Base-by-base conservation (phyloP, 331 rosid species). In the Ulmus americana region DNA sequence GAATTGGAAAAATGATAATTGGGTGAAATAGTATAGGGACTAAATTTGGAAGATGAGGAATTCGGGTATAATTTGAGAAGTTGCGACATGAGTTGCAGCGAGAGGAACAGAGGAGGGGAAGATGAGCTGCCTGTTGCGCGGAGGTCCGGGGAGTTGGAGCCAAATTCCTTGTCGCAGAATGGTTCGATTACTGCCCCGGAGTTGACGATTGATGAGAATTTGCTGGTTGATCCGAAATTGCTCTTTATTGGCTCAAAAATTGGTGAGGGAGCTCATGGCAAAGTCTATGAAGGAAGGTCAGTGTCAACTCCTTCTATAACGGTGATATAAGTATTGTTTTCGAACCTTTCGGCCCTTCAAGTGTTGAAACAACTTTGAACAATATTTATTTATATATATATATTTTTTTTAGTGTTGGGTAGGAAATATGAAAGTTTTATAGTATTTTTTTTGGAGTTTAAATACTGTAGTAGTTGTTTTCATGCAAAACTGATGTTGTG, bases 251-350 rank as follows among this genome's bases (percentile, higher is more conserved):
- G 95, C 61, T 59, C 95, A 0, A 89, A 85, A 77, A 87, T 92
- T 44, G 98, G 98, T 0, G 98, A 92, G 70, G 98, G 98, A 66
- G 98, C 98, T 52, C 98, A 92, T 74, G 98, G 98, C 1, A 92
- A 82, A 75, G 98, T 92, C 62, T 92, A 87, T 76, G 78, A 92
- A 83, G 98, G 98, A 84, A 92, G 98, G 98, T 92, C 76, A 83
- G 90, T 85, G 75, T 54, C 58, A 52, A 14, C 20, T 63, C 11
- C 18, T 42, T 28, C 47, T 60, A 10, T 43, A 14, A 50, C 22
- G 55, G 55, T 50, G 55, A 12, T 50, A 15, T 50, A 6, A 10
- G 28, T 50, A 22, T 15, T 11, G 7, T 22, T 3, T 28, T 22
- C 35, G 41, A 22, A 55, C 16, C 38, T 45, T 3, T 14, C 35